A percentile compares a stretch with the other conserved stretches of the same genome.
These are phyloP conservation scores for Ustilago hordei DNA, from an alignment of 1,284 basidiomycete genomes.

Conservation along the genomic window DNA sequence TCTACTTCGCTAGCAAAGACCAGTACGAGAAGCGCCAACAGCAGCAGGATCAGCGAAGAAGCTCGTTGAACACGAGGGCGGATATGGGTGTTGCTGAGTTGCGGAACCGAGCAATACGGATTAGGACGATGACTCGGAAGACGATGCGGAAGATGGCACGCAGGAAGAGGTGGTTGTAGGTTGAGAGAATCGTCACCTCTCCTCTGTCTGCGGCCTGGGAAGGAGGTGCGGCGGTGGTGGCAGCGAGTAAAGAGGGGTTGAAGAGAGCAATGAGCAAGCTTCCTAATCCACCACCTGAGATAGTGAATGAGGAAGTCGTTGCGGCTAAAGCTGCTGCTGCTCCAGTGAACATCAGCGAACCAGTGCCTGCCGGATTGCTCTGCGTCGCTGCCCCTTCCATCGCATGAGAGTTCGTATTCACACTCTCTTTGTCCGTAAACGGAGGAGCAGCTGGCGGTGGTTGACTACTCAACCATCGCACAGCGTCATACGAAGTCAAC, in stretches of 20 bases:
- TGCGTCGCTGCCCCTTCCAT: neutral
- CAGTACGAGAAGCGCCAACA: conserved; percentile 6
- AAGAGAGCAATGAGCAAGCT: conserved; percentile 20
- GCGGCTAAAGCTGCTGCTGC: conserved; percentile 22
- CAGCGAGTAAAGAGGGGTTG: conserved; percentile 4
- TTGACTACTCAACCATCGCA: conserved; percentile 21
- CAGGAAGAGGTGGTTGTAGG: conserved; percentile 26
- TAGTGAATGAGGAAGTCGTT: neutral
- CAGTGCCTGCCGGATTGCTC: neutral
- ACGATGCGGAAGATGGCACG: conserved; percentile 37
- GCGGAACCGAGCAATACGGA: conserved; percentile 22
- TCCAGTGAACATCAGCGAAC: conserved; percentile 14
- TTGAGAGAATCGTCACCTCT: neutral
- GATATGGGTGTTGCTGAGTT: conserved; percentile 31
- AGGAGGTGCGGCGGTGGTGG: neutral
- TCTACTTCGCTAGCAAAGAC: neutral
- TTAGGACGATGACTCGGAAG: conserved; percentile 38
- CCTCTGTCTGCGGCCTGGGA: neutral
- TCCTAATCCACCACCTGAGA: conserved; percentile 17
- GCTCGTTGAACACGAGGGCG: conserved; percentile 34
- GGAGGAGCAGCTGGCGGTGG: conserved; percentile 7
- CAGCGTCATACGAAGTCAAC: conserved; percentile 25
- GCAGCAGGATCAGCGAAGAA: conserved; percentile 26
- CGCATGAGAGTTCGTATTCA: neutral
- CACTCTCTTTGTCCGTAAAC: neutral